Conservation (phyloP, 2,329 filamentous ascomycete species). For the Fusarium pininemorale region DNA sequence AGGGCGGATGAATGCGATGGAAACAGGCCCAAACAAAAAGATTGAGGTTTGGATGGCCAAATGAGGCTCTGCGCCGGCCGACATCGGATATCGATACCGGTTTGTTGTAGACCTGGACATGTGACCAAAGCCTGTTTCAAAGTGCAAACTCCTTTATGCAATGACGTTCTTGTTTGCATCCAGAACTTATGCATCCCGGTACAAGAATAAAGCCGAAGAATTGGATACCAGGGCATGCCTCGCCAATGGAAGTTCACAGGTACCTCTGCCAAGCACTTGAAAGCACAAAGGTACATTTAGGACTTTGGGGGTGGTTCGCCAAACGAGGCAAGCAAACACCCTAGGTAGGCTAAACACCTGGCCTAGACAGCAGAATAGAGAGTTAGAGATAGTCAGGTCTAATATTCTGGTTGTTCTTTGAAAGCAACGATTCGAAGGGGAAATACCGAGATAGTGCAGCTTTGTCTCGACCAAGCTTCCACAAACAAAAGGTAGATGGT, state of each 20-base stretch:
- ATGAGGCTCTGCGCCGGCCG: slow-evolving; percentile 10
- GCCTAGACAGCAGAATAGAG: background rate
- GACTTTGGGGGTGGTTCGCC: slow-evolving; percentile 1
- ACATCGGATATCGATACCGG: background rate
- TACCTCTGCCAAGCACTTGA: background rate
- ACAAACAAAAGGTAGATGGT: background rate
- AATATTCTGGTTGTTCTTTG: background rate
- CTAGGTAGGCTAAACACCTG: too few relatives aligned
- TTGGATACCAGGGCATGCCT: background rate
- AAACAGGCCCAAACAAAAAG: background rate
- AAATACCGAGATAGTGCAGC: background rate
- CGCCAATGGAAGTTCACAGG: background rate
- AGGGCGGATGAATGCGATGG: background rate
- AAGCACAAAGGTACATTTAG: background rate
- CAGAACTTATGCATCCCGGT: background rate
- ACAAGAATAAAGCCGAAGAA: background rate
- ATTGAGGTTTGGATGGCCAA: background rate
- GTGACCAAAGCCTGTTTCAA: background rate
- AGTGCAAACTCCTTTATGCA: background rate
- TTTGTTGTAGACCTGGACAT: background rate
- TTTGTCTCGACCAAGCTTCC: background rate
- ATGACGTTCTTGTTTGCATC: background rate
- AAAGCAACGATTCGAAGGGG: background rate
- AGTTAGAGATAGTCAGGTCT: background rate
- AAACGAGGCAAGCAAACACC: background rate